Evolutionary conservation across 2,329 filamentous ascomycete species (phyloP).

Genomic region (Pestalotiopsis sp.): DNA sequence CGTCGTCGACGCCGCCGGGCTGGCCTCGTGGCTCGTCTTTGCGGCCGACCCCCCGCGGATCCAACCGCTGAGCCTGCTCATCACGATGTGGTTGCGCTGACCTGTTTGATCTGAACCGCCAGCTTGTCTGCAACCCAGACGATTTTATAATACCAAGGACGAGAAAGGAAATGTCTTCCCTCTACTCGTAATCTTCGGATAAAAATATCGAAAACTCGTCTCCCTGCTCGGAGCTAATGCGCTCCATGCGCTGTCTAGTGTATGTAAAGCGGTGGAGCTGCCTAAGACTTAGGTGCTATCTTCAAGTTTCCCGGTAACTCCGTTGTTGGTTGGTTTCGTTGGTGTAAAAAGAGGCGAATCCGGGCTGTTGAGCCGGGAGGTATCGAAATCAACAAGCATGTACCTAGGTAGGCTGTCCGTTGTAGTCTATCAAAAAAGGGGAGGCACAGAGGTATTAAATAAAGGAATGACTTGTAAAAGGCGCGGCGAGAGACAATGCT

Average conservation of each 20-base stretch:
- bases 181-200: neutral
- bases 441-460: no score
- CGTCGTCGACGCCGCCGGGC: constrained; percentile 30
- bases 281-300: neutral
- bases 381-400: no score
- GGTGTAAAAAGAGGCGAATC: no score
- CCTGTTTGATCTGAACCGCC: neutral
- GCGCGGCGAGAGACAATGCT: neutral
- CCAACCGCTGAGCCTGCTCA: constrained; percentile 53
- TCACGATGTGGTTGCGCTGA: constrained; percentile 20
- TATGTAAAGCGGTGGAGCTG: constrained; percentile 1
- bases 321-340: neutral
- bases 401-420: no score
- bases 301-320: neutral
- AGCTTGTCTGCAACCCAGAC: neutral
- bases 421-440: no score
- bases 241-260: neutral
- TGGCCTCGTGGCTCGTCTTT: constrained; percentile 33
- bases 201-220: neutral
- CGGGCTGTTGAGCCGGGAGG: no score
- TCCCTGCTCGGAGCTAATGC: neutral
- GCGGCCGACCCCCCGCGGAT: constrained; percentile 42
- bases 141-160: neutral
- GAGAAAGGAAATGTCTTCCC: neutral
- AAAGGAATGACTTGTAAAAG: no score